Conservation (phyloP, 2,329 filamentous ascomycete genomes). For the Plenodomus lindquistii region DNA sequence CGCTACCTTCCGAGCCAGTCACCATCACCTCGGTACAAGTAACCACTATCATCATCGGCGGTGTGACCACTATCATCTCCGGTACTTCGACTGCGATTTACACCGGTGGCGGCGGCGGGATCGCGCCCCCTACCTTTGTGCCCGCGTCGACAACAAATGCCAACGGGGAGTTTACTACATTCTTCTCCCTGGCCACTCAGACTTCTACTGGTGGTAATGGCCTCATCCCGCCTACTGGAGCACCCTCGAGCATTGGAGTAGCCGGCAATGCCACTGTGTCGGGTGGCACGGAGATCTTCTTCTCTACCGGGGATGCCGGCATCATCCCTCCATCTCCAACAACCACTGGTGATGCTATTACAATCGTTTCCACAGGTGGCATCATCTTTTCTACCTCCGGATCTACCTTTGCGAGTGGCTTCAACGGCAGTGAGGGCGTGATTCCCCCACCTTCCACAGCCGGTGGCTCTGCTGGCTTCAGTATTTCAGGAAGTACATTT, state of each 20-base stretch:
- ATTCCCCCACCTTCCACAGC: conserved; percentile 7
- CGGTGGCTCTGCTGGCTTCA: conserved; percentile 9
- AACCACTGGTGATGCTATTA: conserved; percentile 4
- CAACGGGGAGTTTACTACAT: conserved; percentile 23
- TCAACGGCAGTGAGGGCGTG: conserved; percentile 14
- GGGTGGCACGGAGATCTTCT: conserved; percentile 12
- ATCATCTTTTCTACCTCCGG: conserved; percentile 4
- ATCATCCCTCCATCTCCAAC: conserved; percentile 12
- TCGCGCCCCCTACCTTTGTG: conserved; percentile 24
- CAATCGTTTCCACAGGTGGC: conserved; percentile 7
- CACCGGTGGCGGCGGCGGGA: conserved; percentile 15
- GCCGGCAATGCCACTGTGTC: conserved; percentile 14
- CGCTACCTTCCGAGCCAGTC: conserved; percentile 12
- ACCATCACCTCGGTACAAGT: conserved; percentile 12
- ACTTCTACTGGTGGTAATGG: conserved; percentile 20
- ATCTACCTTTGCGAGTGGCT: conserved; percentile 9
- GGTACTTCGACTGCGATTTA: conserved; percentile 23
- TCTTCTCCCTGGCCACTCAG: conserved; percentile 22
- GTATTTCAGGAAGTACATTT: conserved; percentile 3
- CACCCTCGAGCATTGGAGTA: conserved; percentile 3
- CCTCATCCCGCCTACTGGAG: conserved; percentile 11
- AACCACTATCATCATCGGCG: conserved; percentile 31
- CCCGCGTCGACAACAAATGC: conserved; percentile 28
- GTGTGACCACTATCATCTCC: conserved; percentile 26
- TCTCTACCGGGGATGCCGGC: conserved; percentile 17